Conservation (phyloP, 768 basidiomycete genomes). For the Mycena sanguinolenta region DNA sequence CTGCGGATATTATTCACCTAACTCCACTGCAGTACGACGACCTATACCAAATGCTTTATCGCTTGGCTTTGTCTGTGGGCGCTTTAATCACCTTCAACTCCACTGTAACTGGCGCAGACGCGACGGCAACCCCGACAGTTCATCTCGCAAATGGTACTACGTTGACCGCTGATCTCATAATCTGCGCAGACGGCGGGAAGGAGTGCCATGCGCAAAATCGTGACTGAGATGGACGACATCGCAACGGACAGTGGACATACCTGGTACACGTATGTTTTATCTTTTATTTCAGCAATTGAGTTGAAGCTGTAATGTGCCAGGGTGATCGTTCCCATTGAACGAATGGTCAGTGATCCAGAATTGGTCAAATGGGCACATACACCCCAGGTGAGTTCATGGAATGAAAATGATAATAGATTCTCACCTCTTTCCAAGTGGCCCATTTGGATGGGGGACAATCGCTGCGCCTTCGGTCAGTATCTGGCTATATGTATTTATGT, state of each 20-base stretch:
- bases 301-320: not conserved
- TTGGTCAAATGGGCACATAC: not conserved
- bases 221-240: not conserved
- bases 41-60: not conserved
- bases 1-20: not conserved
- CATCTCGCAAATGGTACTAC: not conserved
- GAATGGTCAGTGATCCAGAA: not conserved
- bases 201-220: not conserved
- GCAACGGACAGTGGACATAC: not conserved
- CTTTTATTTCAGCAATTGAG: not conserved
- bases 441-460: conserved; percentile 6
- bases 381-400: not conserved
- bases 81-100: not conserved
- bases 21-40: not conserved
- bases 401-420: not conserved
- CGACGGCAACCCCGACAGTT: not conserved
- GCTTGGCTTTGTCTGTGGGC: not conserved
- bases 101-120: not conserved
- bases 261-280: not conserved
- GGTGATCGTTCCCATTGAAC: not conserved
- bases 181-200: not conserved
- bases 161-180: not conserved
- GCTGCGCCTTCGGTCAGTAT: not conserved
- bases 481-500: not conserved
- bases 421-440: not conserved